These are phyloP conservation scores for Cadophora gregata DNA, from an alignment of 2,329 filamentous ascomycete species.

Conservation along the genomic window DNA sequence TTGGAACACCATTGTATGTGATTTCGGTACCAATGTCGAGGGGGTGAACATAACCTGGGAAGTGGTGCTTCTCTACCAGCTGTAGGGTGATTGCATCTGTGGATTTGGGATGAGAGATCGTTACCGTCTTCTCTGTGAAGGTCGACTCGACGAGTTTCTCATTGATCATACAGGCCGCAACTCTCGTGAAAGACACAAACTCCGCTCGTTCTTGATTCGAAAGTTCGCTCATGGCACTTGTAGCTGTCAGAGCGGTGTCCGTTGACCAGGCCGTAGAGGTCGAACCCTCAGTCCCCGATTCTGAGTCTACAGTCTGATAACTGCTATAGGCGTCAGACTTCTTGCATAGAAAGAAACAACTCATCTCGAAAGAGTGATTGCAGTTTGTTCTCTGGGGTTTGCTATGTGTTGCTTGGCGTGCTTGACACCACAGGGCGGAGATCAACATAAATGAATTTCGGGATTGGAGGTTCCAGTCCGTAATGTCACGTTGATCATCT, in stretches of 20 bases:
- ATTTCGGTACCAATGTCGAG: neutral
- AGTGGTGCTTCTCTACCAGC: neutral
- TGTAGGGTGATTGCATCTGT: neutral
- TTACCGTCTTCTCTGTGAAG: neutral
- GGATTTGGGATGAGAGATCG: neutral
- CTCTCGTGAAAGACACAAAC: neutral
- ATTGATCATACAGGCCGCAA: slow-evolving; percentile 10
- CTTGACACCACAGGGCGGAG: neutral
- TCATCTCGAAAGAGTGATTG: neutral
- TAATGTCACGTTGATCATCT: slow-evolving; percentile 3
- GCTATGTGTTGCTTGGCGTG: neutral
- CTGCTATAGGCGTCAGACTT: neutral
- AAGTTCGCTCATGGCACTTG: neutral
- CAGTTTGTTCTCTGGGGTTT: neutral
- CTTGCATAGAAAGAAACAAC: slow-evolving; percentile 13
- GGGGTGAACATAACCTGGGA: neutral
- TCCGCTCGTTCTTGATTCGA: slow-evolving; percentile 12
- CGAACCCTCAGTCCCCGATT: neutral
- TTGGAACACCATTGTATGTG: neutral
- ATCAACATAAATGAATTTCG: neutral
- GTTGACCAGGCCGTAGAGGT: neutral
- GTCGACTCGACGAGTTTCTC: slow-evolving; percentile 4
- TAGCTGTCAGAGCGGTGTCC: neutral
- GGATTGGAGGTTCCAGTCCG: neutral
- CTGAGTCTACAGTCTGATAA: slow-evolving; percentile 13